Base-by-base conservation (phyloP, 345 rosid species). In the Acer yangbiense region DNA sequence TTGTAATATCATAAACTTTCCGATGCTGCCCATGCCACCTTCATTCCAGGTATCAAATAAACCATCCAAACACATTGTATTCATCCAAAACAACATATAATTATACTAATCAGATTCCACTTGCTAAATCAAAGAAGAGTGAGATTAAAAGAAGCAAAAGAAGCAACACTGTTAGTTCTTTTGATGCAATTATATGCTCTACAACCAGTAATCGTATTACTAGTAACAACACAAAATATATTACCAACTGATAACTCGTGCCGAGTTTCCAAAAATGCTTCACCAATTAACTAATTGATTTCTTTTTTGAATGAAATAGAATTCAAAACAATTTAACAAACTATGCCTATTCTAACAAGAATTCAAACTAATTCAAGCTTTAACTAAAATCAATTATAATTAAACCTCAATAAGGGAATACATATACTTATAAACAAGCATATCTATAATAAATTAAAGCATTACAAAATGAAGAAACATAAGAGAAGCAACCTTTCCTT, bases 401-500 rank as follows among this genome's bases (percentile, higher is more conserved):
- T 14, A 14, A 9, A 25, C 13, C 9, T 70, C 41, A 48, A 13
- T 20, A 46, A 48, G 16, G 0, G 50, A 41, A 3, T 21, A 73
- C 9, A 73, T 9, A 17, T 25, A 44, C 11, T 25, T 23, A 62
- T 7, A 61, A 62, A 20, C 54, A 43, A 73, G 7, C 57, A 60
- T 0, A 16, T 3, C 20, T 3, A 14, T 12, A 55, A 55, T 21
- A 54, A 57, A 65, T 54, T 60, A 67, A 50, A 23, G 50, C 27
- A 43, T 7, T 3, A 68, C 4, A 9, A 13, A 55, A 23, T 16
- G 54, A 67, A 80, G 63, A 54, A 29, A 4, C 48, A 27, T n/a
- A 76, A n/a, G 65, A 70, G 60, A 62, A 67, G 75, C 65, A 79
- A 95, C 99, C 95, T 95, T 93, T 78, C 75, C 96, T 85, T 95